Base-by-base conservation (phyloP, 176 grass and related monocot genomes). In the Canna indica region DNA sequence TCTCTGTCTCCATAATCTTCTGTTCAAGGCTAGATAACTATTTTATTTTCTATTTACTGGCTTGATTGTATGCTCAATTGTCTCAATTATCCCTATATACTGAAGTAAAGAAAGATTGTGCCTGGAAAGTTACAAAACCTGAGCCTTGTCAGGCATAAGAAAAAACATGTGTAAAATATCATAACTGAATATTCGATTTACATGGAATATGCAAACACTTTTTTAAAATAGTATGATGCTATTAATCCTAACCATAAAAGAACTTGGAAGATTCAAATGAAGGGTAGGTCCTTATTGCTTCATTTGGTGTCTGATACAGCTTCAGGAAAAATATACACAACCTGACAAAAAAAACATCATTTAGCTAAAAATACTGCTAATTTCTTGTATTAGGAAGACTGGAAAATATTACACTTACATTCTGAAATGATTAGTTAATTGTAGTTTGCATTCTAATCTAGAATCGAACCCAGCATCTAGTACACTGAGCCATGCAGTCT, bases 391-490 rank as follows among this genome's bases (percentile, higher is more conserved):
- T 11, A 20, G 18, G 18, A 24, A 54, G 50, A 18, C 4, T 54
- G 50, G n/a, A 54, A 54, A n/a, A 54, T 44, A 11, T n/a, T 54
- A 52, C 17, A 54, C 0, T 22, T n/a, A 54, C 50, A 54, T 54
- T 54, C 6, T n/a, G 22, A 20, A 18, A 54, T n/a, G 7, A 54
- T 24, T 54, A n/a, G 50, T 18, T 25, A 54, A 16, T 54, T 54
- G 50, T 54, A 25, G 18, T 1, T n/a, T 54, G 17, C 17, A 20
- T 54, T 7, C 0, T 54, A n/a, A 4, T 54, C 63, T 66, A 70
- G 26, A 97, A 96, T 75, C 93, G 76, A 71, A 92, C 93, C 93
- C 93, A 97, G 68, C 93, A 97, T 24, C 86, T 78, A 33, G 93
- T 92, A 59, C 93, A 97, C 65, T 92, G 70, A 2, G 88, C 88